phyloP scores from a whole-genome alignment of 2,329 filamentous ascomycete species.

The Cercospora citrullina region DNA sequence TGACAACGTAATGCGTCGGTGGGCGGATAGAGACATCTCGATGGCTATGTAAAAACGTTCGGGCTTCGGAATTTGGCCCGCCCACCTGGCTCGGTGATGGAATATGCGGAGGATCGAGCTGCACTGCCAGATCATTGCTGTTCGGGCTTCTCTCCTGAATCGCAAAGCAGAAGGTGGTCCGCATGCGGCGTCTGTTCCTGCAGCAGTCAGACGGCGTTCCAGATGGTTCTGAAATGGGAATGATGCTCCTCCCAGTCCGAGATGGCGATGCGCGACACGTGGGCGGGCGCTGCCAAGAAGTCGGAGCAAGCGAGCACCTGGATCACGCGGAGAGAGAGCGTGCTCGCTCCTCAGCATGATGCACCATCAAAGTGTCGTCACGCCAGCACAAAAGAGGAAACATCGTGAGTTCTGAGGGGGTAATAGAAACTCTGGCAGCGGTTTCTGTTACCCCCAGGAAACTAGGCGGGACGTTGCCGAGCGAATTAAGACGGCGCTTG shows the following conservation, averaged over 20 bases:
- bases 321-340: conserved; percentile 13
- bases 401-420: conserved; percentile 11
- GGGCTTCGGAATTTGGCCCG: background rate
- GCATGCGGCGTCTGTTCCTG: conserved; percentile 5
- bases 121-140: background rate
- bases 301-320: background rate
- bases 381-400: background rate
- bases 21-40: background rate
- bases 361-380: conserved; percentile 10
- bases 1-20: background rate
- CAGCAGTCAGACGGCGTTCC: background rate
- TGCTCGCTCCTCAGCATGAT: conserved; percentile 5
- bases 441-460: conserved; percentile 9
- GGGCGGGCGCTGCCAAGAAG: background rate
- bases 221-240: background rate
- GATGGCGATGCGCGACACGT: background rate
- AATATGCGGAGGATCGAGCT: background rate
- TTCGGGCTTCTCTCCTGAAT: background rate
- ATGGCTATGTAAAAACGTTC: background rate
- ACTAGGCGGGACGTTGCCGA: conserved; percentile 19
- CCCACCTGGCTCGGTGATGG: background rate
- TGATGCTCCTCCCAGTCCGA: background rate
- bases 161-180: background rate
- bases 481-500: conserved; percentile 16
- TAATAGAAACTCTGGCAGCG: conserved; percentile 7